Conservation (phyloP, 1,139 yeast genomes). For the Eremothecium cymbalariae region DNA sequence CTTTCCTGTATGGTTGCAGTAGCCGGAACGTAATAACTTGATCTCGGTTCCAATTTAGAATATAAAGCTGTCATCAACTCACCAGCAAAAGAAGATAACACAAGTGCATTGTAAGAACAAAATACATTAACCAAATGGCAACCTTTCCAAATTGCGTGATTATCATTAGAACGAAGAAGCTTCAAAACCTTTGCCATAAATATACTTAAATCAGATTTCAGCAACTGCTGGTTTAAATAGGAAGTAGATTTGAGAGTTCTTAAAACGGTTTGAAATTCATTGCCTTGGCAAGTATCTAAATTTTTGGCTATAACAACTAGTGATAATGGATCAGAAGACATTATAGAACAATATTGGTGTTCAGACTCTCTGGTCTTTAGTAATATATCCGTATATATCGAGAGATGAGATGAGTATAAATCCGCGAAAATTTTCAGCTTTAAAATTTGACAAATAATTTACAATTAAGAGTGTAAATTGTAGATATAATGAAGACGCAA, state of each 20-base stretch:
- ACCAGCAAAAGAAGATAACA: conserved; percentile 52
- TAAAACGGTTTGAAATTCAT: conserved; percentile 31
- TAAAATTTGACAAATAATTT: too few species aligned
- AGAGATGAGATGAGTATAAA: too few species aligned
- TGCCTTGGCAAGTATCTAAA: conserved; percentile 30
- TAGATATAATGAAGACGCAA: too few species aligned
- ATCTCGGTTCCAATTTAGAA: conserved; percentile 41
- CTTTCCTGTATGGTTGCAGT: conserved; percentile 27
- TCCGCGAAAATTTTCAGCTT: too few species aligned
- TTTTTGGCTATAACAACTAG: conserved; percentile 28
- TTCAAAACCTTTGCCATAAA: conserved; percentile 49
- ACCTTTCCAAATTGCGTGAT: conserved; percentile 55
- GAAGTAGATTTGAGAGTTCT: conserved; percentile 28
- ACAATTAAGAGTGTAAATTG: too few species aligned
- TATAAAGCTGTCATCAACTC: conserved; percentile 46
- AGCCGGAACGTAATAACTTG: conserved; percentile 23
- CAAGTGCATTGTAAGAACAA: conserved; percentile 41
- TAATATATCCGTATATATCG: too few species aligned
- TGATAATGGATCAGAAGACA: conserved; percentile 26
- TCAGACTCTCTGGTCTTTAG: too few species aligned
- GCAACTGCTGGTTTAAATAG: conserved; percentile 35
- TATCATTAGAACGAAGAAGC: conserved; percentile 43
- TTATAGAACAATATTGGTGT: too few species aligned
- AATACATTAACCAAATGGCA: conserved; percentile 47
- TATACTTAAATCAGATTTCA: conserved; percentile 50